A percentile compares a stretch with the other conserved stretches of the same genome.
Evolutionary conservation across 352 stramenopile genomes (phyloP).

Genomic region (Phytophthora uliginosa): DNA sequence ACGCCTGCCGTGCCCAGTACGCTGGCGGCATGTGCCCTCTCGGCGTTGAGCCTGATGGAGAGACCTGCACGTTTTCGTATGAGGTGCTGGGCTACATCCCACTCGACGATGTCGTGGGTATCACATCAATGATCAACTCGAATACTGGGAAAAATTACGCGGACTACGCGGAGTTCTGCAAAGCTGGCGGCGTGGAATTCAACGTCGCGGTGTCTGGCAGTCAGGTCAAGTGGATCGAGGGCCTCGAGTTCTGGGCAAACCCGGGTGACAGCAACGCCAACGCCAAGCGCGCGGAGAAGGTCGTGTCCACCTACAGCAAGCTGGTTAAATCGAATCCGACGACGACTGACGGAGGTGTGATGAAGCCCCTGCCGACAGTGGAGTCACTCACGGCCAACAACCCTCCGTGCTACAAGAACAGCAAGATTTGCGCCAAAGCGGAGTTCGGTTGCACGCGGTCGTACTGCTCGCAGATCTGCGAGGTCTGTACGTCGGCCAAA

Average conservation of each 20-base stretch:
- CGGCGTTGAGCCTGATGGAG: slow-evolving; percentile 63
- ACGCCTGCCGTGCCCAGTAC: slow-evolving; percentile 45
- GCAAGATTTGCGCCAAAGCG: slow-evolving; percentile 47
- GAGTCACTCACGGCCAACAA: slow-evolving; percentile 48
- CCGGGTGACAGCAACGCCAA: slow-evolving; percentile 57
- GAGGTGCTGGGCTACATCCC: slow-evolving; percentile 68
- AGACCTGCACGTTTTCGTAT: slow-evolving; percentile 74
- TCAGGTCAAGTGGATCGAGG: slow-evolving; percentile 42
- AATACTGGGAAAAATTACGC: slow-evolving; percentile 43
- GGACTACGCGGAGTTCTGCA: slow-evolving; percentile 73
- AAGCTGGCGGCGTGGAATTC: slow-evolving; percentile 64
- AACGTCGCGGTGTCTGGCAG: slow-evolving; percentile 38
- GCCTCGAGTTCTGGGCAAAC: slow-evolving; percentile 77
- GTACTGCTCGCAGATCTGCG: slow-evolving; percentile 70
- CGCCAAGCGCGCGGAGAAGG: slow-evolving; percentile 43
- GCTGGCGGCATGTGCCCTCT: slow-evolving; percentile 54
- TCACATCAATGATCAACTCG: slow-evolving; percentile 68
- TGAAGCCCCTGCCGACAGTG: slow-evolving; percentile 58
- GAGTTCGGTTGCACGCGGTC: slow-evolving; percentile 63
- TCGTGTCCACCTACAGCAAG: slow-evolving; percentile 61
- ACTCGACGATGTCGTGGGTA: slow-evolving; percentile 77
- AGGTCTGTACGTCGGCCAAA: slow-evolving; percentile 46
- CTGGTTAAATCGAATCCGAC: slow-evolving; percentile 36
- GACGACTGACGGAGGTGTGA: slow-evolving; percentile 50
- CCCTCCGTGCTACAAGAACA: slow-evolving; percentile 76